A percentile compares a stretch with the other conserved stretches of the same genome.
These are phyloP conservation scores for Fusarium subtropicale DNA, from an alignment of 2,329 filamentous ascomycete genomes.

Conservation along the genomic window DNA sequence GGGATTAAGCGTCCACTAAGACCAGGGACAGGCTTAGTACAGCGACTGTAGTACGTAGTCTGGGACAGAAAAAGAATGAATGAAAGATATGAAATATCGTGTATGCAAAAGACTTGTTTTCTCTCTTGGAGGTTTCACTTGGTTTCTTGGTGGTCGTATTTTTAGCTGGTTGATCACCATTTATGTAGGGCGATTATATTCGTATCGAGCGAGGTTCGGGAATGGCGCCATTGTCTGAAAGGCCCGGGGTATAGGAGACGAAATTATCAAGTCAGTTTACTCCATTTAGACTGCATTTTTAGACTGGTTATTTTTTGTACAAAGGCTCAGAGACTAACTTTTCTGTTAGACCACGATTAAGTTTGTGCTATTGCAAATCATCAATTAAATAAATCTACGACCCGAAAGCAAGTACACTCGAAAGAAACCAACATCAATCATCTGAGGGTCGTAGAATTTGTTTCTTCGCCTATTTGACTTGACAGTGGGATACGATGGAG, in stretches of 20 bases:
- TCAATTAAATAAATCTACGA: neutral
- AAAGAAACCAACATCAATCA: neutral
- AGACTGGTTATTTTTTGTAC: neutral
- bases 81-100: neutral
- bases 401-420: neutral
- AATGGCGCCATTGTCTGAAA: slow-evolving; percentile 1
- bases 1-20: slow-evolving; percentile 6
- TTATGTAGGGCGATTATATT: neutral
- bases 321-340: neutral
- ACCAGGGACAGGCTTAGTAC: slow-evolving; percentile 7
- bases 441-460: neutral
- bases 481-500: neutral
- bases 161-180: neutral
- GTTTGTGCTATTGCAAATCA: slow-evolving; percentile 3
- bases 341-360: neutral
- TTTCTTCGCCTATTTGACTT: neutral
- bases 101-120: neutral
- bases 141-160: neutral
- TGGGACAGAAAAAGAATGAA: neutral
- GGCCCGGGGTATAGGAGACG: neutral
- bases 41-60: neutral
- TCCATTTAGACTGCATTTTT: neutral
- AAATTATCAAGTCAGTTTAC: neutral
- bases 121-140: neutral
- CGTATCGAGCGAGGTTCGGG: slow-evolving; percentile 8